Base-by-base conservation (phyloP, 192 early-diverging fungal species). In the Coemansia sp. region DNA sequence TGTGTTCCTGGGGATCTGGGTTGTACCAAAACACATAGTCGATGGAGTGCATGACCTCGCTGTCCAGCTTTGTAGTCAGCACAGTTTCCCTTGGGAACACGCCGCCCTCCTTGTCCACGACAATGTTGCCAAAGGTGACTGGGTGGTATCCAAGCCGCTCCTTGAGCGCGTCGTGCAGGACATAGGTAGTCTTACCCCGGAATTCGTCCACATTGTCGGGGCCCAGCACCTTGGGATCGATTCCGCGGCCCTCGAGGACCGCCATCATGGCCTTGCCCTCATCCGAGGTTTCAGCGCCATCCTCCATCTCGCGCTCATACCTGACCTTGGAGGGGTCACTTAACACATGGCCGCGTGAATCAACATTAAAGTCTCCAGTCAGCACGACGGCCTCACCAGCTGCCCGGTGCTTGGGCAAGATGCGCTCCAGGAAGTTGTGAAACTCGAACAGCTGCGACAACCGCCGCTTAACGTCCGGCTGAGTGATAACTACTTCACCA, bases 71-170 rank as follows among this genome's bases (percentile, higher is more conserved):
- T 28, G 76, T 82, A 0, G 88, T 88, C 70, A 91, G 62, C n/a
- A 88, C 77, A 0, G 85, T 87, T 63, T 91, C 89, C 40, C 82
- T 76, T 2, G 89, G 87, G 35, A 63, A 66, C 48, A 65, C 75
- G 1, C 31, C 33, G 34, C 86, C 86, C 24, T 86, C 23, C 9
- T 80, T 60, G 62, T 65, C 83, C 5, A 84, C 66, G 2, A 77
- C 70, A 18, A 84, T 81, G 55, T 92, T 90, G n/a, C 88, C 90
- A 82, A 89, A 90, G 0, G 92, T 93, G n/a, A 94, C 85, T 3
- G 90, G 90, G 36, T 92, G 90, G 67, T 89, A 84, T 1, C 87
- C 86, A 20, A 83, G 77, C 13, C 82, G 51, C 57, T 88, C 84
- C 33, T 86, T 74, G 35, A 90, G 65, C 23, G 86, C 40, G 67